Evolutionary conservation across 1,139 yeast genomes (phyloP), one percentile per base, ranked within the genome.

Genomic region (Protomyces lactucae-debilis): DNA sequence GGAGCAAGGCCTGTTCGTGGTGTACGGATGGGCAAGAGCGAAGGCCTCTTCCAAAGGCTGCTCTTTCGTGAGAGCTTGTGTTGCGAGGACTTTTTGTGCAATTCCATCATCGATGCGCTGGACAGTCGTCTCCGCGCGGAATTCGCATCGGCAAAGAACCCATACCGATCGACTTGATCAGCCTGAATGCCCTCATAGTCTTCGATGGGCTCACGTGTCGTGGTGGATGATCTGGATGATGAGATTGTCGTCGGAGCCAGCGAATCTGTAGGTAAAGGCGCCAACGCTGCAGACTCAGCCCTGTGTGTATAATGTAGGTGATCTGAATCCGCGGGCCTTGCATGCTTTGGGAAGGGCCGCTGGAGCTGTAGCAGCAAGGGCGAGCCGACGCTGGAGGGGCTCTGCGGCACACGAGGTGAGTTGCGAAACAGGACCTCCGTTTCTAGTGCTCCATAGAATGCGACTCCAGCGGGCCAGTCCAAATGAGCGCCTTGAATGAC

Each of bases 131-230:
- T 51, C 12, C 43, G 63, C 21, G 23, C 36, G 6, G 39, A 25
- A 14, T 52, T 21, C 0, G 48, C 12, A 43, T 43, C 56, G 10
- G 63, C 37, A 35, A 18, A 59, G 36, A 59, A 59, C 21, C 63
- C 63, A 43, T 59, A 59, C 5, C 63, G 56, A 43, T 59, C 63
- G 36, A 59, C 53, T 21, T 52, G 55, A 6, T 37, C 21, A 9
- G 48, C 45, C 40, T 52, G 56, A 18, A 59, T 52, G 21, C 48
- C 57, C n/a, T 40, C 45, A 43, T 59, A 59, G 32, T 59, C 63
- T 28, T 59, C 57, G n/a, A 59, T n/a, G 5, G 48, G 48, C 23
- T 43, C 48, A 18, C 48, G 48, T 23, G 48, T 43, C 18, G 48
- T 43, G 6, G 12, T 18, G n/a, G 23, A 16, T 18, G 23, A 16